Base-by-base conservation (phyloP, 2,329 filamentous ascomycete genomes). In the Talaromyces albobiverticillius region DNA sequence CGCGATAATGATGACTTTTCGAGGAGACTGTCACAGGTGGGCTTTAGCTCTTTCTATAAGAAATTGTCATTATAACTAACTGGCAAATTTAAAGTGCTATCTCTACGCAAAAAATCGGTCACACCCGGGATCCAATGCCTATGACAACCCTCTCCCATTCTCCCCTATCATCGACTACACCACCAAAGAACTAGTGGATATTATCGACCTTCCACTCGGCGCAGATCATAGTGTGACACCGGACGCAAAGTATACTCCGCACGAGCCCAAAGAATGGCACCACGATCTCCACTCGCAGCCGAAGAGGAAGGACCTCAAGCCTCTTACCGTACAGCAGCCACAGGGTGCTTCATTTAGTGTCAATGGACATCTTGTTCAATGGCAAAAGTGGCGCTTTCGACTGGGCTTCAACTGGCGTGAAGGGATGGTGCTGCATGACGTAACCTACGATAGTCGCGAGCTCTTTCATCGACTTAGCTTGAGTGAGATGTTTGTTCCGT, bases 391-490 rank as follows among this genome's bases (percentile, higher is more conserved):
- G 85, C 74, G 78, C 2, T 84, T 90, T 69, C 76, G 84, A 8
- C 75, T 90, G 9, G 80, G 81, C 32, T 89, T 87, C 73, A 89
- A 86, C 59, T 79, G 82, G 45, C 78, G 87, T 2, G 87, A 89
- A 67, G 86, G 86, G 2, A 79, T 82, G 16, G 82, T 86, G 2
- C 71, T 90, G 3, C 84, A 89, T 62, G 84, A 89, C 59, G 70
- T 89, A 20, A 76, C 77, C 59, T 89, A 86, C 62, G 82, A 85
- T 57, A 78, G 78, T 25, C 77, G 85, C 13, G 81, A 79, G 22
- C 71, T 88, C 16, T 76, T 88, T 57, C 85, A 88, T 69, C 79
- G 86, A 1, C 69, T 89, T 13, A 82, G 81, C 57, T 77, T 86
- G 59, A 82, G 80, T 56, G 86, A 89, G 66, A 86, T 89, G 81